These are phyloP conservation scores for Clitoria ternatea DNA, from an alignment of 306 rosid species.

Conservation along the genomic window DNA sequence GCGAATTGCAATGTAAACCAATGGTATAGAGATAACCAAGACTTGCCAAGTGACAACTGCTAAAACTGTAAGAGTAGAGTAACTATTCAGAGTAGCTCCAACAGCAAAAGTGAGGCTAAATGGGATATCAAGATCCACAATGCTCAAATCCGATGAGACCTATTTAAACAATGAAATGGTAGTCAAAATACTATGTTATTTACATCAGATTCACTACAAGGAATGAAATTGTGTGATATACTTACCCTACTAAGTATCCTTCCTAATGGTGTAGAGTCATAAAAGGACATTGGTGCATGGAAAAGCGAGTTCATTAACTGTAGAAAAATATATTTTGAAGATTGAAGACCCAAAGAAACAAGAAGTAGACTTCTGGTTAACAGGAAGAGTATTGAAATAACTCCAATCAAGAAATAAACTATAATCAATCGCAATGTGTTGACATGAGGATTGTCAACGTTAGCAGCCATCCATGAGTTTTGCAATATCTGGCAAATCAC, in stretches of 20 bases:
- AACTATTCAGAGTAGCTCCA: constrained; percentile 13
- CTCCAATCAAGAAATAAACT: constrained; percentile 38
- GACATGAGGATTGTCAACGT: constrained; percentile 33
- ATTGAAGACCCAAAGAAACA: constrained; percentile 32
- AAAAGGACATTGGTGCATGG: constrained; percentile 53
- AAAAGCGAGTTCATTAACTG: constrained; percentile 53
- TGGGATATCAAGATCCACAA: constrained; percentile 50
- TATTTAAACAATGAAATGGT: constrained; percentile 2
- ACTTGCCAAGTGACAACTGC: constrained; percentile 54
- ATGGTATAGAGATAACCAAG: constrained; percentile 38
- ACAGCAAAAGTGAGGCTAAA: constrained; percentile 14
- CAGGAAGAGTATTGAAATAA: constrained; percentile 17
- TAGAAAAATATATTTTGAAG: constrained; percentile 37
- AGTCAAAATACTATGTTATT: constrained; percentile 8
- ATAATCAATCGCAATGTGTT: constrained; percentile 21
- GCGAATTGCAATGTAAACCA: constrained; percentile 32
- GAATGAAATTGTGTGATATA: background rate
- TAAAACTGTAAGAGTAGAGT: constrained; percentile 32
- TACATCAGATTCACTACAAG: background rate
- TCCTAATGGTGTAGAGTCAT: constrained; percentile 67
- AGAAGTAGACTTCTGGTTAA: constrained; percentile 24
- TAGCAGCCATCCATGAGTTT: constrained; percentile 51
- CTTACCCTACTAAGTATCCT: constrained; percentile 63
- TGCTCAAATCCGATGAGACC: constrained; percentile 58
- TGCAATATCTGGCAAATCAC: constrained; percentile 37